Conservation (phyloP, 371 early-diverging fungal genomes). For the Lichtheimia corymbifera region DNA sequence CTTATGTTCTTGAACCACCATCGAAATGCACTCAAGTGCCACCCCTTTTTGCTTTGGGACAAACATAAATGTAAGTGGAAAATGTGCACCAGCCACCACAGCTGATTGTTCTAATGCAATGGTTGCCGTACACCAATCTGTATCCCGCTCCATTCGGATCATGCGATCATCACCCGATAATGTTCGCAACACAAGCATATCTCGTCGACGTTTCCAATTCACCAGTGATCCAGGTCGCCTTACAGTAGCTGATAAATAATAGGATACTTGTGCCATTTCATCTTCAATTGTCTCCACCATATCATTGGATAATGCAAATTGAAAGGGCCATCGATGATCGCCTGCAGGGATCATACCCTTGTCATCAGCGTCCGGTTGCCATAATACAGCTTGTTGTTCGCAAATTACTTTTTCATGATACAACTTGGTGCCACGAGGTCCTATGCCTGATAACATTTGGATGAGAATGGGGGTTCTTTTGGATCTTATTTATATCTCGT, state of each 20-base stretch:
- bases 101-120: constrained; percentile 46
- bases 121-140: constrained; percentile 30
- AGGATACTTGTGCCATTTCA: constrained; percentile 42
- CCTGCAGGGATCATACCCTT: constrained; percentile 27
- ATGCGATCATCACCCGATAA: constrained; percentile 32
- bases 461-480: neutral
- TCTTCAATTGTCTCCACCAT: constrained; percentile 49
- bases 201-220: constrained; percentile 25
- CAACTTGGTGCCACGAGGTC: constrained; percentile 35
- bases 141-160: constrained; percentile 39
- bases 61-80: constrained; percentile 38
- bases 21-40: constrained; percentile 32
- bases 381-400: constrained; percentile 45
- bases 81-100: constrained; percentile 45
- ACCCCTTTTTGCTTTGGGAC: constrained; percentile 39
- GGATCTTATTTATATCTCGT: neutral
- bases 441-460: constrained; percentile 20
- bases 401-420: constrained; percentile 47
- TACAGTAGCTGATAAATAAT: constrained; percentile 36
- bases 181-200: constrained; percentile 45
- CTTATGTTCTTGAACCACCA: constrained; percentile 37
- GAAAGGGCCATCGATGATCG: constrained; percentile 43
- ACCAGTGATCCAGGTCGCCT: constrained; percentile 29
- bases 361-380: constrained; percentile 13
- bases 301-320: constrained; percentile 39